These are phyloP conservation scores for Aspergillus terreus DNA, from an alignment of 2,329 filamentous ascomycete species.

Conservation along the genomic window DNA sequence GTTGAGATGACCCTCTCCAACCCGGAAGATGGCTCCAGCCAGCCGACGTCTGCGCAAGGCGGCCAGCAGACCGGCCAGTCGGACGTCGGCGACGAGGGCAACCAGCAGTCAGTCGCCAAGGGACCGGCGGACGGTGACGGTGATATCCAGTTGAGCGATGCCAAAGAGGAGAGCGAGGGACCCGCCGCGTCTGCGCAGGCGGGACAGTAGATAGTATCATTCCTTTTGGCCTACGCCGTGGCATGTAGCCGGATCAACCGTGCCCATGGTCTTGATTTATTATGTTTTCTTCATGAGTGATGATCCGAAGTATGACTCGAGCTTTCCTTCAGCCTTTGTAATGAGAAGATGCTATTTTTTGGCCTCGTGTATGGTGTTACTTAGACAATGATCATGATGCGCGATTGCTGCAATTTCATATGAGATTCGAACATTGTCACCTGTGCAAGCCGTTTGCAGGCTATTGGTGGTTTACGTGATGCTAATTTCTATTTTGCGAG, in stretches of 20 bases:
- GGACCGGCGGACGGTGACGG: constrained; percentile 24
- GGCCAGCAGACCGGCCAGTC: constrained; percentile 3
- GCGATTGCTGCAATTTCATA: too few species aligned
- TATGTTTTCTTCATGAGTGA: constrained; percentile 14
- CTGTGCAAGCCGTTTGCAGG: too few species aligned
- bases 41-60: constrained; percentile 3
- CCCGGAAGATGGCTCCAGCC: constrained; percentile 11
- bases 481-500: background rate
- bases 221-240: too few species aligned
- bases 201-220: background rate
- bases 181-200: constrained; percentile 5
- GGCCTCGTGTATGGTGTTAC: background rate
- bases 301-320: constrained; percentile 11
- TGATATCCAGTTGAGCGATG: constrained; percentile 38
- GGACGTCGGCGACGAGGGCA: constrained; percentile 4
- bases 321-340: background rate
- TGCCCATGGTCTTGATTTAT: background rate
- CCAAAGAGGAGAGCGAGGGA: constrained; percentile 15
- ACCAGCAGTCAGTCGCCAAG: constrained; percentile 7
- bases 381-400: background rate
- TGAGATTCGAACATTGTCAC: too few species aligned
- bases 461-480: background rate
- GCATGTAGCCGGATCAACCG: too few species aligned
- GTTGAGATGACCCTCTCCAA: constrained; percentile 38
- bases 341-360: constrained; percentile 1